phyloP scores from a whole-genome alignment of 345 rosid genomes.

The Citrus australasica region DNA sequence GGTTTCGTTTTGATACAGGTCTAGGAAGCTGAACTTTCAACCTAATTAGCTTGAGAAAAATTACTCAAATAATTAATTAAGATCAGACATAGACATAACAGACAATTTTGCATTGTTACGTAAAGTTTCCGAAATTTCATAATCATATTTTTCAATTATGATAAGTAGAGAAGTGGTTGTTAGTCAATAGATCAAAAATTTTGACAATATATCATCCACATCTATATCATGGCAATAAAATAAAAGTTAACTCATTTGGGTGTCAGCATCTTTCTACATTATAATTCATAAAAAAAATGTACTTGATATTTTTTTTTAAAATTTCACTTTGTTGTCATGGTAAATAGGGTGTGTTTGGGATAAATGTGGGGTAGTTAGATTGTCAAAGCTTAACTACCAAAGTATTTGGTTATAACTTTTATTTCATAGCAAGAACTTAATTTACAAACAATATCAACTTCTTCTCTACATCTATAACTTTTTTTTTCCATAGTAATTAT shows the following conservation, averaged over 20 bases:
- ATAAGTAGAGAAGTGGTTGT: neutral
- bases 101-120: neutral
- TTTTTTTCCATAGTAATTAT: fast-evolving
- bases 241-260: neutral
- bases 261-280: neutral
- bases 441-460: no score
- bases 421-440: fast-evolving
- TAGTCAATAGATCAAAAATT: neutral
- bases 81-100: neutral
- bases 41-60: neutral
- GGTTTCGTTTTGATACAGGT: no score
- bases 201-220: neutral
- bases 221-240: neutral
- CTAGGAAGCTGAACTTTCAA: neutral
- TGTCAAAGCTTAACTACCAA: fast-evolving
- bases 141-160: neutral
- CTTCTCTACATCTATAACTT: fast-evolving
- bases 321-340: no score
- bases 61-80: neutral
- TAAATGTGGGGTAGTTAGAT: fast-evolving
- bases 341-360: fast-evolving
- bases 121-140: neutral
- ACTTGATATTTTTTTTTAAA: no score
- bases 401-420: no score
- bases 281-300: neutral